Conservation (phyloP, 805 yeast species). For the Yamadazyma insecticola region DNA sequence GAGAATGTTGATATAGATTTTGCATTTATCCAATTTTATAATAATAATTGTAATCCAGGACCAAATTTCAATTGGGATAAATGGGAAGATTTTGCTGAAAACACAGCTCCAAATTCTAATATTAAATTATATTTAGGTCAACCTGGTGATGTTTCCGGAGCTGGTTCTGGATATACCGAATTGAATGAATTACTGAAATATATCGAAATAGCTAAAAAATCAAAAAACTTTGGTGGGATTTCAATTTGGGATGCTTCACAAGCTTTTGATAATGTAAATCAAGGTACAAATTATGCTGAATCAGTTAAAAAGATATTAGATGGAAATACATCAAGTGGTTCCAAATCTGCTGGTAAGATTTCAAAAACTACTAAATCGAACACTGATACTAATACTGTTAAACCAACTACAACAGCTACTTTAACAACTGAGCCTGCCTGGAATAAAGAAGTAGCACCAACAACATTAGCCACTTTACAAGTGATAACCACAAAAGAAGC, state of each 20-base stretch:
- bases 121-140: constrained; percentile 31
- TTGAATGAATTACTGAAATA: constrained; percentile 16
- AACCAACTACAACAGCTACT: constrained; percentile 1
- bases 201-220: constrained; percentile 13
- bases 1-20: constrained; percentile 23
- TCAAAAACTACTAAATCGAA: constrained; percentile 3
- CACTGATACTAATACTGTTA: constrained; percentile 1
- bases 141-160: constrained; percentile 28
- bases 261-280: constrained; percentile 26
- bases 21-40: constrained; percentile 38
- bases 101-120: constrained; percentile 25
- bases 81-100: constrained; percentile 28
- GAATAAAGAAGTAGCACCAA: not conserved
- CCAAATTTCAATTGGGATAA: constrained; percentile 30
- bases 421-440: not conserved
- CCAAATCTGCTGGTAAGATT: not conserved
- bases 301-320: constrained; percentile 40
- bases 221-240: constrained; percentile 55
- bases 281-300: constrained; percentile 21
- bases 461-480: not conserved
- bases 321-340: not conserved
- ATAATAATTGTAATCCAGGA: constrained; percentile 28
- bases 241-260: constrained; percentile 84
- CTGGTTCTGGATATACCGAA: constrained; percentile 29
- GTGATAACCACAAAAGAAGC: not conserved